Percentiles rank a stretch among this genome's conserved stretches.
Conservation (phyloP, 1,139 yeast species). For the Yamadazyma oceani region DNA sequence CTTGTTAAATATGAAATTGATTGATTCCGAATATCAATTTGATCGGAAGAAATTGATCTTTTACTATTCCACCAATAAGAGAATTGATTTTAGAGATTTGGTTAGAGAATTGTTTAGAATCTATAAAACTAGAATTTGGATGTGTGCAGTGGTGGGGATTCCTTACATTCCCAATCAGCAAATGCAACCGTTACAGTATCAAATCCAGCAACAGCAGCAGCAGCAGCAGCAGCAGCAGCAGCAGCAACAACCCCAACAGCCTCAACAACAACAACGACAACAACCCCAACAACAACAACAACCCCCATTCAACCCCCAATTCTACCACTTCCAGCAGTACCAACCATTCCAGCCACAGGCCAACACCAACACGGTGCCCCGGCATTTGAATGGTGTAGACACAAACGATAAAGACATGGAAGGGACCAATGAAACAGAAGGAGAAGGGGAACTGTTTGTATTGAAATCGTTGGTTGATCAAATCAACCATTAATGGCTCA, state of each 20-base stretch:
- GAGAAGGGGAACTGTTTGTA: slow-evolving; percentile 35
- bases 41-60: slow-evolving; percentile 92
- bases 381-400: not conserved
- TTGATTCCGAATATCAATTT: slow-evolving; percentile 92
- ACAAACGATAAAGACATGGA: not conserved
- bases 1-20: slow-evolving; percentile 37
- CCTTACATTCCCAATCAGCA: slow-evolving; percentile 20
- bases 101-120: slow-evolving; percentile 89
- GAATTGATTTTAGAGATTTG: slow-evolving; percentile 91
- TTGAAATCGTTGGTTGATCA: slow-evolving; percentile 46
- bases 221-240: slow-evolving; percentile 5
- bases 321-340: slow-evolving; percentile 8
- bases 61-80: slow-evolving; percentile 69
- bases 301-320: slow-evolving; percentile 1
- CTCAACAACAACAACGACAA: slow-evolving; percentile 5
- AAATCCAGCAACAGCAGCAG: not conserved
- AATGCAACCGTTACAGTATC: slow-evolving; percentile 4
- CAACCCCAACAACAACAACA: slow-evolving; percentile 7
- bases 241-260: slow-evolving; percentile 7
- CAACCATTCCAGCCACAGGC: slow-evolving; percentile 6
- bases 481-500: slow-evolving; percentile 40
- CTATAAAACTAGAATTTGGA: slow-evolving; percentile 96
- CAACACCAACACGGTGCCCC: too few relatives aligned
- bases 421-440: slow-evolving; percentile 7
- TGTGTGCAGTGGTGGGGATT: slow-evolving; percentile 72